These are phyloP conservation scores for Boletus vermiculosoides DNA, from an alignment of 768 basidiomycete genomes.

Conservation along the genomic window DNA sequence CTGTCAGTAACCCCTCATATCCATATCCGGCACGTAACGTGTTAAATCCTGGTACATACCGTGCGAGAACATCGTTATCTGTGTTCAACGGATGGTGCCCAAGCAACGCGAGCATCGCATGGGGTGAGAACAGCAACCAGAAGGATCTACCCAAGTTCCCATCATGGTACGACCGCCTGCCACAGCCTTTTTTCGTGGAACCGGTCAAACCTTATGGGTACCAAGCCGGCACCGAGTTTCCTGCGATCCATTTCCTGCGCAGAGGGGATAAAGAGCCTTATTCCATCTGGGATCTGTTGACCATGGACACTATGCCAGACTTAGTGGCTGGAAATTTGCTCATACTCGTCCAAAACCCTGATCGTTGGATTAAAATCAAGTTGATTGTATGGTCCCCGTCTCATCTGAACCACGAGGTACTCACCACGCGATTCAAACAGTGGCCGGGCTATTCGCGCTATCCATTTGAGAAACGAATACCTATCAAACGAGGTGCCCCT, in stretches of 20 bases:
- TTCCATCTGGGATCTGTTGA: constrained; percentile 22
- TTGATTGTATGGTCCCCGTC: constrained; percentile 30
- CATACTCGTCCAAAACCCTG: constrained; percentile 20
- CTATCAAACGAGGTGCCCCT: constrained; percentile 31
- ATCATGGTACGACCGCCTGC: constrained; percentile 17
- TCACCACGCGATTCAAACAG: constrained; percentile 24
- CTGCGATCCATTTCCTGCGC: constrained; percentile 33
- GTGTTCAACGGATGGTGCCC: constrained; percentile 8
- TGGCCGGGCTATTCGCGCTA: constrained; percentile 50
- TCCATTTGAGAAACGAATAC: constrained; percentile 39
- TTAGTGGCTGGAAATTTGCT: constrained; percentile 21
- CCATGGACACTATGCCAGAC: constrained; percentile 25
- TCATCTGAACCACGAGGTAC: neutral
- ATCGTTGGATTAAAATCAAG: constrained; percentile 36
- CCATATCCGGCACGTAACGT: constrained; percentile 33
- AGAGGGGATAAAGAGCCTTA: constrained; percentile 29
- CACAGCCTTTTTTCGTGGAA: constrained; percentile 19
- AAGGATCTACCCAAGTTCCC: neutral
- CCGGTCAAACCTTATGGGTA: constrained; percentile 6
- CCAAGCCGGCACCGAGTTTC: constrained; percentile 20
- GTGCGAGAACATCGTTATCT: constrained; percentile 3
- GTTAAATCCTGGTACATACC: constrained; percentile 24
- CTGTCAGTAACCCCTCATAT: constrained; percentile 22
- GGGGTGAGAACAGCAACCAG: constrained; percentile 1
- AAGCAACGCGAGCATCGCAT: neutral